Percentiles rank a stretch among this genome's conserved stretches.
These are phyloP conservation scores for Myrica gale DNA, from an alignment of 306 rosid species.

Conservation along the genomic window DNA sequence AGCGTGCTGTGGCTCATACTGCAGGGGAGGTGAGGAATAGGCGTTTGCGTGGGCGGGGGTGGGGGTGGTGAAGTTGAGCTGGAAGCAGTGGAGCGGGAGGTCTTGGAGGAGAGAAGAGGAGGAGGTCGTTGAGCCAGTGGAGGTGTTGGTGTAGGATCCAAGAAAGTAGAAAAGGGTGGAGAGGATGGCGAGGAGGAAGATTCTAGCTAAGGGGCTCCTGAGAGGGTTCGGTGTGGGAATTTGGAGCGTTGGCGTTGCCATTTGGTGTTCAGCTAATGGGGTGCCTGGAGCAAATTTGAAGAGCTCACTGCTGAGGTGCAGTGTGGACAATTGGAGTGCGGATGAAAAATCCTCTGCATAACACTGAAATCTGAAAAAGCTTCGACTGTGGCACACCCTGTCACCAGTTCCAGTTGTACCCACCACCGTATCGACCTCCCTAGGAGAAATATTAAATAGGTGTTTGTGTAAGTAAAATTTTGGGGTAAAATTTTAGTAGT, in stretches of 20 bases:
- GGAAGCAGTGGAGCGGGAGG: background rate
- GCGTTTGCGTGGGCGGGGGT: too few relatives aligned
- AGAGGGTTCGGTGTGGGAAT: background rate
- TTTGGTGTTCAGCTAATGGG: background rate
- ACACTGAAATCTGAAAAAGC: too few relatives aligned
- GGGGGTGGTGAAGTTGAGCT: slow-evolving; percentile 4
- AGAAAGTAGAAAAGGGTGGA: slow-evolving; percentile 20
- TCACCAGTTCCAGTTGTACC: too few relatives aligned
- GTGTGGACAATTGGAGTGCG: too few relatives aligned
- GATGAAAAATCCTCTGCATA: too few relatives aligned
- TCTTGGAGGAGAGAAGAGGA: background rate
- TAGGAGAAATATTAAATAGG: too few relatives aligned
- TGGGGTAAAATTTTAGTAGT: too few relatives aligned
- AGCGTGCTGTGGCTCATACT: slow-evolving; percentile 18
- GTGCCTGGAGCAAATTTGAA: too few relatives aligned
- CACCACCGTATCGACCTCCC: too few relatives aligned
- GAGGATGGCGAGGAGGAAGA: slow-evolving; percentile 18
- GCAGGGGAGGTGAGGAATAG: background rate
- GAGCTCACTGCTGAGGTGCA: too few relatives aligned
- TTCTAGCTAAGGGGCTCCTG: background rate
- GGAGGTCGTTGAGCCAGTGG: background rate
- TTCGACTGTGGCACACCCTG: too few relatives aligned
- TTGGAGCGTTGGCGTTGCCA: slow-evolving; percentile 17
- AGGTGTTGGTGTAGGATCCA: background rate
- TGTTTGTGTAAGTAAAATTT: too few relatives aligned